A percentile compares a stretch with the other conserved stretches of the same genome.
These are phyloP conservation scores for Suhomyces faveliae DNA, from an alignment of 805 yeast species.

Conservation along the genomic window DNA sequence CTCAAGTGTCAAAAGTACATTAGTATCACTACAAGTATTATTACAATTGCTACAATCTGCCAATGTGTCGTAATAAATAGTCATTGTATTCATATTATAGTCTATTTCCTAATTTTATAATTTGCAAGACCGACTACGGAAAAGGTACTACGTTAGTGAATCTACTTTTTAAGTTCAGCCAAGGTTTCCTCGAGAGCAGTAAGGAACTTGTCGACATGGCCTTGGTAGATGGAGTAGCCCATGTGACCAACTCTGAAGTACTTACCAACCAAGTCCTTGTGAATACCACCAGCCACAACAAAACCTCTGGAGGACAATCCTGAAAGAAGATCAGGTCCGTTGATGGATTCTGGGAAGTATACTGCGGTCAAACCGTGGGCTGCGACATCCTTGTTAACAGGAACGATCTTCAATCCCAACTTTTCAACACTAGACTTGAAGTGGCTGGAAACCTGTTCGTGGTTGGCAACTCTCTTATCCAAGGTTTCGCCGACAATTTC, in stretches of 20 bases:
- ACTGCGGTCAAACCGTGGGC: constrained; percentile 88
- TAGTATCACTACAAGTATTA: too few species aligned
- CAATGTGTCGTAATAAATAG: background rate
- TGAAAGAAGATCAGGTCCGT: constrained; percentile 64
- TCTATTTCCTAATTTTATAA: too few species aligned
- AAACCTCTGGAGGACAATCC: constrained; percentile 62
- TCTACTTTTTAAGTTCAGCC: constrained; percentile 24
- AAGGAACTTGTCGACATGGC: constrained; percentile 36
- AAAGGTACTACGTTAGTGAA: background rate
- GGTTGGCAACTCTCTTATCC: constrained; percentile 61
- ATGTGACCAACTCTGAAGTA: constrained; percentile 95
- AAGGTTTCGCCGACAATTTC: constrained; percentile 61
- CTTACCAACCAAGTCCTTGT: constrained; percentile 71
- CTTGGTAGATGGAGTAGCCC: constrained; percentile 69
- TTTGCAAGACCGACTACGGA: background rate
- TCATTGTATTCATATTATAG: too few species aligned
- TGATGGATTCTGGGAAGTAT: constrained; percentile 73
- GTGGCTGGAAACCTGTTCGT: constrained; percentile 57
- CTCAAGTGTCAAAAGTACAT: too few species aligned
- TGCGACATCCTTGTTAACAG: constrained; percentile 55
- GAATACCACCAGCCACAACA: constrained; percentile 87
- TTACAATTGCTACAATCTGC: too few species aligned
- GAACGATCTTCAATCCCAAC: constrained; percentile 68
- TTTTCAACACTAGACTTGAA: constrained; percentile 60
- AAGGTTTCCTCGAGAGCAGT: constrained; percentile 39